phyloP scores from a whole-genome alignment of 441 rosid species.

The Adansonia grandidieri region DNA sequence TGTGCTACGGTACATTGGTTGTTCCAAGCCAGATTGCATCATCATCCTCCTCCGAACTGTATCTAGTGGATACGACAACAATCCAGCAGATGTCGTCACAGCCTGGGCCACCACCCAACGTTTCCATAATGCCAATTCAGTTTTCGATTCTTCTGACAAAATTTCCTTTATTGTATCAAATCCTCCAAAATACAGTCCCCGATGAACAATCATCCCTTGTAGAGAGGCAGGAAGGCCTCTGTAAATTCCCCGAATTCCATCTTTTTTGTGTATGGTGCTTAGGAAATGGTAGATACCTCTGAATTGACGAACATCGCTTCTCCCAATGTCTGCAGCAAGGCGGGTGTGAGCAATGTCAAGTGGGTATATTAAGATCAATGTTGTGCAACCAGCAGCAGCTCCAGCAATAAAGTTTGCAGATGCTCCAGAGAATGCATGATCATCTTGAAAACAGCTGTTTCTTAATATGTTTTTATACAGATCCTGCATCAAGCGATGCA shows the following conservation, averaged over 20 bases:
- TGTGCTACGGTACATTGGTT: conserved; percentile 68
- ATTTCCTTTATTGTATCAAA: conserved; percentile 91
- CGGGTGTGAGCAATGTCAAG: conserved; percentile 96
- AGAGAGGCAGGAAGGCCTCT: conserved; percentile 91
- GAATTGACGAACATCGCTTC: conserved; percentile 73
- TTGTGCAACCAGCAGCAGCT: conserved; percentile 89
- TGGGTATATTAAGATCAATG: conserved; percentile 78
- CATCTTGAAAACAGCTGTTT: conserved; percentile 48
- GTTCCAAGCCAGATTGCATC: conserved; percentile 93
- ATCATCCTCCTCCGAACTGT: conserved; percentile 92
- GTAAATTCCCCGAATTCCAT: conserved; percentile 80
- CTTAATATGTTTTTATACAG: conserved; percentile 72
- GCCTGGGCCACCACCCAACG: conserved; percentile 92
- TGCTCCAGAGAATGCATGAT: conserved; percentile 59
- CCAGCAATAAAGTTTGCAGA: conserved; percentile 90
- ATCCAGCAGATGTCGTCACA: conserved; percentile 88
- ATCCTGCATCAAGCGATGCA: conserved; percentile 53
- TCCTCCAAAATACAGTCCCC: conserved; percentile 90
- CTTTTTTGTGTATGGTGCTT: conserved; percentile 65
- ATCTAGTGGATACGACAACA: conserved; percentile 86
- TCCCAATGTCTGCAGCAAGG: conserved; percentile 91
- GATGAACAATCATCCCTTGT: conserved; percentile 85
- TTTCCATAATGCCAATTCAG: conserved; percentile 79
- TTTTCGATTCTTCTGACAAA: conserved; percentile 54
- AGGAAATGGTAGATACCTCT: conserved; percentile 83